These are phyloP conservation scores for Oryza meridionalis DNA, from an alignment of 176 grass and related monocot genomes.

Conservation along the genomic window DNA sequence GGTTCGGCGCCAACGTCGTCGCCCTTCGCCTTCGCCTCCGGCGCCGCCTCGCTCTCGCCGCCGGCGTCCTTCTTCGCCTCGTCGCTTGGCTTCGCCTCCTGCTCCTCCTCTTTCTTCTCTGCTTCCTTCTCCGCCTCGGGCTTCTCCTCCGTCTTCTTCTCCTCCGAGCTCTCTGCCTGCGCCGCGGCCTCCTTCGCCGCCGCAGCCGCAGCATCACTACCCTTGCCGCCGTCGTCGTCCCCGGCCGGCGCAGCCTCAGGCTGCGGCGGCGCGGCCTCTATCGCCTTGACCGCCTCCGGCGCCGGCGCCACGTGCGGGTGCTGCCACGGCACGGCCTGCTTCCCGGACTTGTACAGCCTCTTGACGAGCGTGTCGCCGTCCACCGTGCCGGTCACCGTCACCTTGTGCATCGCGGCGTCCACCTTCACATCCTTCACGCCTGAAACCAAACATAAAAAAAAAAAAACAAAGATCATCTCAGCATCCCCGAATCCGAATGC, in stretches of 20 bases:
- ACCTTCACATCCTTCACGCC: constrained; percentile 63
- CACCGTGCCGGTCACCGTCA: constrained; percentile 60
- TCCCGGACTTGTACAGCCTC: constrained; percentile 68
- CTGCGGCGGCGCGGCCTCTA: constrained; percentile 11
- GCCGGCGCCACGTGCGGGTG: neutral
- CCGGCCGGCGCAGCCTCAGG: constrained; percentile 14
- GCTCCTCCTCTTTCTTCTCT: constrained; percentile 28
- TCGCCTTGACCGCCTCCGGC: constrained; percentile 5
- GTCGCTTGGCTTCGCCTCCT: constrained; percentile 13
- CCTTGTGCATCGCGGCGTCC: constrained; percentile 75
- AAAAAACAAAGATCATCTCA: neutral
- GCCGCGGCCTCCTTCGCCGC: constrained; percentile 28
- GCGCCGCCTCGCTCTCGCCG: constrained; percentile 20
- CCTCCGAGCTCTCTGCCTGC: constrained; percentile 32
- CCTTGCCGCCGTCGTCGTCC: constrained; percentile 55
- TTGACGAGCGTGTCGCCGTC: constrained; percentile 52
- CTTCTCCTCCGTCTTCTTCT: constrained; percentile 54
- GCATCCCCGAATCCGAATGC: neutral
- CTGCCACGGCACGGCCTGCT: constrained; percentile 69
- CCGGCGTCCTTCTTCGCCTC: constrained; percentile 44
- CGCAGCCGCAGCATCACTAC: neutral
- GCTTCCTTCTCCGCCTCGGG: constrained; percentile 40
- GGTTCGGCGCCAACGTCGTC: neutral
- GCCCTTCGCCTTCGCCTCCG: constrained; percentile 44
- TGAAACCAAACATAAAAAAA: constrained; percentile 17